These are phyloP conservation scores for Cercophora newfieldiana DNA, from an alignment of 495 filamentous ascomycete genomes.

Conservation along the genomic window DNA sequence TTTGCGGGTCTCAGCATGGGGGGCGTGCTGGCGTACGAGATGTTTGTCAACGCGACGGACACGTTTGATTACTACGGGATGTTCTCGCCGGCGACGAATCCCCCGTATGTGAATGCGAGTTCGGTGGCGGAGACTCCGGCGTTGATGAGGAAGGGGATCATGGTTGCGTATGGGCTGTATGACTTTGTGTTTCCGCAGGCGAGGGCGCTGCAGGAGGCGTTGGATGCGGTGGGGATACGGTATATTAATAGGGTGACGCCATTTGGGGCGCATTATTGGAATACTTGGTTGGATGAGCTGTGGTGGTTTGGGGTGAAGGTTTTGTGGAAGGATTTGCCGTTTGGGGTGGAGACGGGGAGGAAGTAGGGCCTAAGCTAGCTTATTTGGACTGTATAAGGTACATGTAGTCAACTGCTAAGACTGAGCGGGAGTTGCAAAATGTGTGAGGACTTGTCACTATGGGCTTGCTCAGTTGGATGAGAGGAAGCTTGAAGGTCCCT, in stretches of 20 bases:
- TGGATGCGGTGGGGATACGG: conserved; percentile 20
- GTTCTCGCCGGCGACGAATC: conserved; percentile 33
- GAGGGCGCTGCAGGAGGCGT: conserved; percentile 29
- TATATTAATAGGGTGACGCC: conserved; percentile 30
- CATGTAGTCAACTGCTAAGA: too few relatives aligned
- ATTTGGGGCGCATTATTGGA: conserved; percentile 36
- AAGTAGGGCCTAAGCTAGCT: too few relatives aligned
- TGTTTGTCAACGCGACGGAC: conserved; percentile 37
- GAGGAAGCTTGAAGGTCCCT: too few relatives aligned
- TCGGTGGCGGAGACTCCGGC: conserved; percentile 26
- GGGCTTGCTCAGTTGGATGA: too few relatives aligned
- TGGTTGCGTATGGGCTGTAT: conserved; percentile 35
- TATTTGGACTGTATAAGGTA: too few relatives aligned
- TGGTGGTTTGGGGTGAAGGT: conserved; percentile 39
- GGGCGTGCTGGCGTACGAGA: conserved; percentile 37
- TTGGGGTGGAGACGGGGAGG: conserved; percentile 8
- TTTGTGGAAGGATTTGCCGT: conserved; percentile 30
- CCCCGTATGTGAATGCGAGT: conserved; percentile 25
- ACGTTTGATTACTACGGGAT: conserved; percentile 35
- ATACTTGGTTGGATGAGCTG: conserved; percentile 39
- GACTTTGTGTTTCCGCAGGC: conserved; percentile 29
- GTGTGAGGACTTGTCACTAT: too few relatives aligned
- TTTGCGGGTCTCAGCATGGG: conserved; percentile 36
- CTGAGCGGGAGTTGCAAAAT: too few relatives aligned
- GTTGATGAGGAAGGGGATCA: conserved; percentile 28